A percentile compares a stretch with the other conserved stretches of the same genome.
Evolutionary conservation across 106 monocot genomes (phyloP).

Genomic region (Cymbidium sinense): DNA sequence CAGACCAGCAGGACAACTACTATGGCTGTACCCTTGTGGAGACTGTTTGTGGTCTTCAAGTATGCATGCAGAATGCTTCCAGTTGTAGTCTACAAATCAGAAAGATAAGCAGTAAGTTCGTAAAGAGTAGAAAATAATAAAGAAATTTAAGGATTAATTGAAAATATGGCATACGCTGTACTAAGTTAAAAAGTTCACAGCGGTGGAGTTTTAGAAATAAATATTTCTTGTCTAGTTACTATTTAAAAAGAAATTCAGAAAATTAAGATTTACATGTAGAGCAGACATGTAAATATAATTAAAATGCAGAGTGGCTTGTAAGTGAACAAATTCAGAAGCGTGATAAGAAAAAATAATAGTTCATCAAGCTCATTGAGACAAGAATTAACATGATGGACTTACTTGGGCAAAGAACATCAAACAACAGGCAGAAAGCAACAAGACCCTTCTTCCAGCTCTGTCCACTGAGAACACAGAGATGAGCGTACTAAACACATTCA

Average conservation of each 20-base stretch:
- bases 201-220: too few species aligned
- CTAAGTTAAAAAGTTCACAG: neutral
- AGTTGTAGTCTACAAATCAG: constrained; percentile 11
- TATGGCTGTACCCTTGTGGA: neutral
- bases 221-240: too few species aligned
- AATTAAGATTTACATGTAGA: too few species aligned
- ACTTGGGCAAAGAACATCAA: constrained; percentile 32
- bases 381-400: neutral
- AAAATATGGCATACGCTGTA: neutral
- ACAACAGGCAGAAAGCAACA: constrained; percentile 30
- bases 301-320: too few species aligned
- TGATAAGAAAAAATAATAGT: too few species aligned
- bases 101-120: neutral
- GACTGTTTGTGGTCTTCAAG: constrained; percentile 14
- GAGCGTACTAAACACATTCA: constrained; percentile 23
- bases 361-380: neutral
- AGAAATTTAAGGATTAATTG: too few species aligned
- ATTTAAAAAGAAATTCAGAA: too few species aligned
- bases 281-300: too few species aligned
- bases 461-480: constrained; percentile 29
- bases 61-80: constrained; percentile 14
- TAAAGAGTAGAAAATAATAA: neutral
- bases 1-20: constrained; percentile 18
- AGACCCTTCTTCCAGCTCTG: constrained; percentile 18
- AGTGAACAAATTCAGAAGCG: too few species aligned